Evolutionary conservation across 441 rosid genomes (phyloP).

Genomic region (Lepidium campestre): DNA sequence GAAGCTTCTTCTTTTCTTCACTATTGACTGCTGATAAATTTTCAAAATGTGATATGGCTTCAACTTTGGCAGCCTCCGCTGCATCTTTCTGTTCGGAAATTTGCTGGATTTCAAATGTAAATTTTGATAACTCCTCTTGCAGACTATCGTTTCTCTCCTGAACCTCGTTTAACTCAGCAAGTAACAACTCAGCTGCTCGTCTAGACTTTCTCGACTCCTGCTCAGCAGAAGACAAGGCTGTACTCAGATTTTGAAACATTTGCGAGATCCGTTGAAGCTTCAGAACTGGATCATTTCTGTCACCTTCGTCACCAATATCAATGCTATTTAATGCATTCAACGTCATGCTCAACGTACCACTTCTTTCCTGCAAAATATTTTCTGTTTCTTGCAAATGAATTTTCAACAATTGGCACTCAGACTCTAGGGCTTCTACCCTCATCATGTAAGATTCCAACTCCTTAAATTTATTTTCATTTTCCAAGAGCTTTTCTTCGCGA

Average conservation of each 20-base stretch:
- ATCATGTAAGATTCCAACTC: slow-evolving; percentile 50
- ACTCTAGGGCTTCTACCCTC: slow-evolving; percentile 58
- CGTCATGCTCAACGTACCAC: slow-evolving; percentile 40
- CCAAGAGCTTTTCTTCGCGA: slow-evolving; percentile 47
- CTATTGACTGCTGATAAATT: slow-evolving; percentile 37
- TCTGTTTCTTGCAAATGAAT: slow-evolving; percentile 64
- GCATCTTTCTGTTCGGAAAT: slow-evolving; percentile 53
- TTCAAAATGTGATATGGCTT: slow-evolving; percentile 58
- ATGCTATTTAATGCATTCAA: slow-evolving; percentile 49
- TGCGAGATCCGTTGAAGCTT: slow-evolving; percentile 58
- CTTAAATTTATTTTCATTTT: slow-evolving; percentile 56
- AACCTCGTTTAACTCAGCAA: slow-evolving; percentile 96
- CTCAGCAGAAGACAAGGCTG: slow-evolving; percentile 53
- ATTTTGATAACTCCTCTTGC: slow-evolving; percentile 76
- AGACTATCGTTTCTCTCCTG: slow-evolving; percentile 94
- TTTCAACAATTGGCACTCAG: slow-evolving; percentile 60
- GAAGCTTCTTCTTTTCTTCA: slow-evolving; percentile 52
- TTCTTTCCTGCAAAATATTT: slow-evolving; percentile 60
- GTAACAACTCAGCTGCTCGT: slow-evolving; percentile 89
- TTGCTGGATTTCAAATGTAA: slow-evolving; percentile 46
- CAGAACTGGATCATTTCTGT: slow-evolving; percentile 49
- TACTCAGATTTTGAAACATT: slow-evolving; percentile 54
- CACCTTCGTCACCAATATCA: slow-evolving; percentile 57
- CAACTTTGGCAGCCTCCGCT: slow-evolving; percentile 64
- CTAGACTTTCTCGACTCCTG: slow-evolving; percentile 78